These are phyloP conservation scores for Solanum gandarillasii DNA, from an alignment of 257 asterid genomes.

Conservation along the genomic window DNA sequence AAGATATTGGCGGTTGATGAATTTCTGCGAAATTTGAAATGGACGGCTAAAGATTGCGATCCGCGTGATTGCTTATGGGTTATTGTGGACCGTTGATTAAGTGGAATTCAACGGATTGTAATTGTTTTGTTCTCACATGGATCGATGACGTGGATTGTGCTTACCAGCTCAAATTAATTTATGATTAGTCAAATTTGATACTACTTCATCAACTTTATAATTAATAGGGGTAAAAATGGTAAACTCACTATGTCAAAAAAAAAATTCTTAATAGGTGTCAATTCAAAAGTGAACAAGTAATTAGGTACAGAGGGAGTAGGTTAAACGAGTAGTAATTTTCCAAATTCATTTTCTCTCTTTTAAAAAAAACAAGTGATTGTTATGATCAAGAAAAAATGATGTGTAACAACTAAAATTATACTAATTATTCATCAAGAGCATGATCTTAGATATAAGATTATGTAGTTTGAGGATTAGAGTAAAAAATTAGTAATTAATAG, in stretches of 20 bases:
- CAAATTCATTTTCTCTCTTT: background rate
- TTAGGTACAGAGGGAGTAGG: fast-evolving
- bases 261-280: no score
- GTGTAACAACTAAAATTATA: no score
- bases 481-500: no score
- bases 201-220: no score
- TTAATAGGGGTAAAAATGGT: no score
- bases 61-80: background rate
- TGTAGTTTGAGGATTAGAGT: background rate
- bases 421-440: no score
- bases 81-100: background rate
- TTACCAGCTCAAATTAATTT: background rate
- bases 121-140: background rate
- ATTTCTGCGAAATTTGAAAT: background rate
- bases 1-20: slow-evolving; percentile 1
- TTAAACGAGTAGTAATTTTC: background rate
- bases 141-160: background rate
- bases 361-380: background rate
- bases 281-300: no score
- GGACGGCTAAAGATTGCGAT: background rate
- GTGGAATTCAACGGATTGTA: background rate
- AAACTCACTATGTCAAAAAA: no score
- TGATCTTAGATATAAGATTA: no score
- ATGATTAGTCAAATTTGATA: background rate
- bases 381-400: no score